Evolutionary conservation across 768 basidiomycete species (phyloP), one percentile per base, ranked within the genome.

Genomic region (Termitomyces sp.): DNA sequence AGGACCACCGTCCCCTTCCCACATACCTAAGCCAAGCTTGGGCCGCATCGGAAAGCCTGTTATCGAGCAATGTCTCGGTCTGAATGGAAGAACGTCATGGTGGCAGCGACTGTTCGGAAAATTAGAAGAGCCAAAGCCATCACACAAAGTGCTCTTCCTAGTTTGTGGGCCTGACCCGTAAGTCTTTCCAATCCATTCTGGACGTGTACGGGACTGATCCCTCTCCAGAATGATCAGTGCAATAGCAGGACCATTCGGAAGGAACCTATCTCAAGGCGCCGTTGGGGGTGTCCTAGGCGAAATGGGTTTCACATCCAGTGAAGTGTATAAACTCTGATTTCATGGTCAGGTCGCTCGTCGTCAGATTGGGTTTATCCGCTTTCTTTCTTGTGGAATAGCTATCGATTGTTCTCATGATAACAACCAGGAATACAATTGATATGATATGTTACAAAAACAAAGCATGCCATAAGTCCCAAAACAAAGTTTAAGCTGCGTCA

Each of bases 81-180:
- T 69, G 11, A 60, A 64, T 11, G 31, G 53, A 18, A 58, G 57
- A 3, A 25, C 35, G 20, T 64, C 68, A 3, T 76, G 76, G 75
- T 75, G 74, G 75, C 57, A 53, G n/a, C 68, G 54, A 47, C 31
- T 71, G 18, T 74, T 71, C 45, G 49, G 43, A 15, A 63, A 61
- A 44, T 46, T 58, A 13, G 51, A 59, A 38, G 50, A 60, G 27
- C 31, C 64, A 20, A 59, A 60, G 36, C 57, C 58, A 16, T 58
- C 61, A 46, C 68, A 68, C 50, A 80, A 74, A 60, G 81, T 72
- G 42, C 70, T 93, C 53, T 87, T 93, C 64, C 69, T 94, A 12
- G 81, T 94, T 3, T 94, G 89, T 68, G 91, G 91, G 25, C 92
- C 91, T n/a, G 88, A 92, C 57, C 77, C 78, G 91, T 92, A 68